A percentile compares a stretch with the other conserved stretches of the same genome.
phyloP scores from a whole-genome alignment of 345 rosid species.

The Melaleuca quinquenervia region DNA sequence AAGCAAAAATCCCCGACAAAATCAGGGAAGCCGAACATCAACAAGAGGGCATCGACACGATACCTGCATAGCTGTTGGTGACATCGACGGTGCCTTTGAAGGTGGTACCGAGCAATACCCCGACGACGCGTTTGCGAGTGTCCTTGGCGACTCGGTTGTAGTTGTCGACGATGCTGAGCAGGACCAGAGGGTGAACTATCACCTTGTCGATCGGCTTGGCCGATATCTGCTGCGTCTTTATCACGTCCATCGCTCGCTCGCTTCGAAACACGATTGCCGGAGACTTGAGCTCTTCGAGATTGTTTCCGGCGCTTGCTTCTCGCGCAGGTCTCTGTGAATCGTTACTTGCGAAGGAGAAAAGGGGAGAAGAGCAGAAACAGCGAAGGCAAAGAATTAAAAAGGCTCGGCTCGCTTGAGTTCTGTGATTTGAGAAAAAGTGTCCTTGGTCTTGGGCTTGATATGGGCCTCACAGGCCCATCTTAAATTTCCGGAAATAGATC shows the following conservation, averaged over 20 bases:
- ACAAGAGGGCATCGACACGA: too few relatives aligned
- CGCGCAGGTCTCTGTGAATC: background rate
- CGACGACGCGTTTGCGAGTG: conserved; percentile 77
- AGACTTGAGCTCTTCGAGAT: background rate
- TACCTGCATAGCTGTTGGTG: conserved; percentile 92
- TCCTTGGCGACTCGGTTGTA: conserved; percentile 91
- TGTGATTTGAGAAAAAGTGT: background rate
- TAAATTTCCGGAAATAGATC: background rate
- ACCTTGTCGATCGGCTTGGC: conserved; percentile 85
- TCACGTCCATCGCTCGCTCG: conserved; percentile 54
- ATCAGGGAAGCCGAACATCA: background rate
- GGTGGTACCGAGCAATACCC: conserved; percentile 66
- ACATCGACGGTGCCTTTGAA: conserved; percentile 83
- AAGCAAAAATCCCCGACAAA: background rate
- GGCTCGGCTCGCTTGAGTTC: background rate
- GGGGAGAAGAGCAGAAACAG: background rate
- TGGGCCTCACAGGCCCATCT: background rate
- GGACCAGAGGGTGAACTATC: conserved; percentile 88
- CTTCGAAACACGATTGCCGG: background rate
- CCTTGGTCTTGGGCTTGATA: background rate
- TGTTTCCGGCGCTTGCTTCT: background rate
- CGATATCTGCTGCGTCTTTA: conserved; percentile 80
- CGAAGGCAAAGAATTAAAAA: background rate
- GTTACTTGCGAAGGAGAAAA: background rate
- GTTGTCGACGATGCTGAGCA: conserved; percentile 93